Evolutionary conservation across 106 monocot genomes (phyloP).

Genomic region (Acorus gramineus): DNA sequence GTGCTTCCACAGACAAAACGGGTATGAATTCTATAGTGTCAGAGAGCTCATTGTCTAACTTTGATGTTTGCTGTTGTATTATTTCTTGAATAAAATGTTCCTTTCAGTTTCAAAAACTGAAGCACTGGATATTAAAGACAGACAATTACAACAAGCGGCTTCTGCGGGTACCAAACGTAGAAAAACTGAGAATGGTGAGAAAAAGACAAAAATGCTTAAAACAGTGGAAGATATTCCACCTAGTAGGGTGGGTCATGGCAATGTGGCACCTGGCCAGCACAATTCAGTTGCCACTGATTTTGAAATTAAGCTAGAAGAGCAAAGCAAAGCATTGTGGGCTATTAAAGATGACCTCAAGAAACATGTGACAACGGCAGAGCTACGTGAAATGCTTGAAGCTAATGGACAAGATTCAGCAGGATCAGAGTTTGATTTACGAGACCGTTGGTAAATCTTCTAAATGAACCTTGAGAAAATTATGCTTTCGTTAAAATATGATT

Average conservation of each 20-base stretch:
- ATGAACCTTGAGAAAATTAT: too few species aligned
- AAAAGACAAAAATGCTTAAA: slow-evolving; percentile 38
- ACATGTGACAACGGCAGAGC: slow-evolving; percentile 46
- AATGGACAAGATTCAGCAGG: slow-evolving; percentile 84
- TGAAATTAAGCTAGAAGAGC: slow-evolving; percentile 63
- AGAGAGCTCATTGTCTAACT: not conserved
- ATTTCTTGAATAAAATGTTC: not conserved
- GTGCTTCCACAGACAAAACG: slow-evolving; percentile 11
- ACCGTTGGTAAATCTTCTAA: slow-evolving; percentile 57
- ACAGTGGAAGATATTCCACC: slow-evolving; percentile 17
- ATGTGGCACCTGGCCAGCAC: slow-evolving; percentile 3
- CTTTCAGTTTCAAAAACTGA: slow-evolving; percentile 8
- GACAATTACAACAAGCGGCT: slow-evolving; percentile 13
- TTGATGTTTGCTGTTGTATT: not conserved
- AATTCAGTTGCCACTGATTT: slow-evolving; percentile 15
- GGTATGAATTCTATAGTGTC: slow-evolving; percentile 15
- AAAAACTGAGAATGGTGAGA: slow-evolving; percentile 25
- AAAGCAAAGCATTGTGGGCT: slow-evolving; percentile 66
- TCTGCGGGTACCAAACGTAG: slow-evolving; percentile 59
- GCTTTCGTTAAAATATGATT: too few species aligned
- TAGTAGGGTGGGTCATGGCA: slow-evolving; percentile 10
- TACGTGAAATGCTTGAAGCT: slow-evolving; percentile 81
- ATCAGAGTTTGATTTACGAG: slow-evolving; percentile 87
- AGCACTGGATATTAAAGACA: slow-evolving; percentile 10
- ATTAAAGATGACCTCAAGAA: slow-evolving; percentile 94